Base-by-base conservation (phyloP, 2,329 filamentous ascomycete species). In the Fusarium phyllophilum region DNA sequence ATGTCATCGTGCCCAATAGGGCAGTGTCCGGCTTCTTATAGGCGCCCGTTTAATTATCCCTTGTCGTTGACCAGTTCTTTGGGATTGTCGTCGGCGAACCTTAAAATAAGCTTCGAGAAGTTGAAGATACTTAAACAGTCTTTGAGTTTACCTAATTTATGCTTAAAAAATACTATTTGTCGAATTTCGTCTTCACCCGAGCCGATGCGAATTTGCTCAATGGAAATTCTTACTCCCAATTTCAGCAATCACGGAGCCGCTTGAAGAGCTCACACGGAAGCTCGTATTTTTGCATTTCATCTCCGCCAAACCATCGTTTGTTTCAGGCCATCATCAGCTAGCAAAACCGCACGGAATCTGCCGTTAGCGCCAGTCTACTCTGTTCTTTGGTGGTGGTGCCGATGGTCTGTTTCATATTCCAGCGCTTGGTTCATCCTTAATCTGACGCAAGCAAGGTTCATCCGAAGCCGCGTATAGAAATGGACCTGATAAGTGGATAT, bases 401-500 rank as follows among this genome's bases (percentile, higher is more conserved):
- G 0, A 14, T n/a, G 3, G 51, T 26, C 6, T 31, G 51, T 55
- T 55, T 55, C 51, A 41, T 4, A 24, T 55, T 55, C 18, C 15
- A 55, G 24, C 20, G 34, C 51, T 41, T 41, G 51, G 24, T 3
- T 41, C 34, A 24, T 48, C 65, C 65, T 70, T 70, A 58, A 64
- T 64, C 31, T 68, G 57, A 55, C n/a, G 18, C 52, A 8, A 11
- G 26, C 57, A 58, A 34, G 67, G 44, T 17, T 45, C 15, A 34
- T 9, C 42, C 31, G 42, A 59, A 59, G 6, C 33, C 56, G 26
- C 44, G 29, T 4, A 51, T 51, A 31, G 24, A 24, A 31, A 45
- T 8, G 38, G 18, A 55, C 10, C 20, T n/a, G 10, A 55, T 55
- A n/a, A 41, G 51, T 55, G 51, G 20, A 39, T n/a, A 44, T 20